These are phyloP conservation scores for Fusarium burgessii DNA, from an alignment of 2,329 filamentous ascomycete genomes.

Conservation along the genomic window DNA sequence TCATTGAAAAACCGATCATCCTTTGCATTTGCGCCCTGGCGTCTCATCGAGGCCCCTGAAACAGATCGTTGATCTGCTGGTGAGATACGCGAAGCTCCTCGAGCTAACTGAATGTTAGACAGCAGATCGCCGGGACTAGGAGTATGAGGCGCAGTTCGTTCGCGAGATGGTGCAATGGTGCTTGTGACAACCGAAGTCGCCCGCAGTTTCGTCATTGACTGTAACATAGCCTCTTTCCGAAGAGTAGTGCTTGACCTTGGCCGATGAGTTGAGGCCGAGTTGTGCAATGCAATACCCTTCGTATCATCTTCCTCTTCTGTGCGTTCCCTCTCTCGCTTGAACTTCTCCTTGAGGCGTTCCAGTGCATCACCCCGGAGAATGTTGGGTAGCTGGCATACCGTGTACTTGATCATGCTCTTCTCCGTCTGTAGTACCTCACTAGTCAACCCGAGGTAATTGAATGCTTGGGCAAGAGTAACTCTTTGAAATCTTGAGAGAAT, in stretches of 20 bases:
- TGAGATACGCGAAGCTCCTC: conserved; percentile 64
- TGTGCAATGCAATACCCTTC: conserved; percentile 96
- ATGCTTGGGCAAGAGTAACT: conserved; percentile 93
- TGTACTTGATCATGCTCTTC: conserved; percentile 93
- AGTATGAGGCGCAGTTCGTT: conserved; percentile 59
- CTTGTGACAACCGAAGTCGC: conserved; percentile 58
- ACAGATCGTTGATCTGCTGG: conserved; percentile 32
- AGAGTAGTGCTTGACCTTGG: conserved; percentile 80
- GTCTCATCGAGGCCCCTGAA: conserved; percentile 44
- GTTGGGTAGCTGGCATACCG: conserved; percentile 90
- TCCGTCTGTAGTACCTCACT: conserved; percentile 94
- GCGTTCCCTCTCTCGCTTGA: conserved; percentile 84
- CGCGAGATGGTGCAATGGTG: conserved; percentile 55
- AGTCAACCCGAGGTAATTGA: conserved; percentile 92
- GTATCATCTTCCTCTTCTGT: conserved; percentile 80
- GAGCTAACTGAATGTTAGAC: conserved; percentile 79
- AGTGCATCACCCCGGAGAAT: conserved; percentile 86
- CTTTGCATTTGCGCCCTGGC: conserved; percentile 59
- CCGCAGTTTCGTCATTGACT: conserved; percentile 68
- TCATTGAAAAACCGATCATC: conserved; percentile 66
- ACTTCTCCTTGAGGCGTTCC: conserved; percentile 91
- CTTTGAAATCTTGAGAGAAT: conserved; percentile 94
- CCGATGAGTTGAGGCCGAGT: conserved; percentile 73
- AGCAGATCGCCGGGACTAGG: conserved; percentile 82
- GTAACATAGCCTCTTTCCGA: conserved; percentile 82